Conservation (phyloP, 768 basidiomycete species). For the Candolleomyces efflorescens region DNA sequence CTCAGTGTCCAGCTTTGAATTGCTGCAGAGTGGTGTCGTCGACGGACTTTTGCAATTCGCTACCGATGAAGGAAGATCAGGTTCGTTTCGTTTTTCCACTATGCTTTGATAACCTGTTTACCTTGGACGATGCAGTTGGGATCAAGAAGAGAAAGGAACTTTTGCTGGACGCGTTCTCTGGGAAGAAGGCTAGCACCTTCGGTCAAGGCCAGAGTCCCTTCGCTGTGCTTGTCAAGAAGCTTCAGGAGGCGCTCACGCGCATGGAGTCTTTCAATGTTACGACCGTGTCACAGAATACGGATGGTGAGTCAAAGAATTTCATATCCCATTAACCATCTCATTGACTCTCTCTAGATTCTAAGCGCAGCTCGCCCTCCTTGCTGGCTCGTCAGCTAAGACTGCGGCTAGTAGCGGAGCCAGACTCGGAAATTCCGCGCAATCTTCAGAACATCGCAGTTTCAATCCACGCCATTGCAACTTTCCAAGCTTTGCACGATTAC, state of each 20-base stretch:
- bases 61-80: conserved; percentile 56
- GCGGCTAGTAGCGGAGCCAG: conserved; percentile 84
- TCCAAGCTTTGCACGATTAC: conserved; percentile 96
- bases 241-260: conserved; percentile 92
- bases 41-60: conserved; percentile 83
- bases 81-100: conserved; percentile 32
- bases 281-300: conserved; percentile 77
- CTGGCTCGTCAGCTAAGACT: conserved; percentile 92
- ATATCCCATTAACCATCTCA: conserved; percentile 1
- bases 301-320: conserved; percentile 47
- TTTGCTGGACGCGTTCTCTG: conserved; percentile 73
- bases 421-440: conserved; percentile 81
- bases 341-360: conserved; percentile 56
- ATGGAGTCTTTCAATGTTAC: conserved; percentile 96
- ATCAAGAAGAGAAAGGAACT: conserved; percentile 68
- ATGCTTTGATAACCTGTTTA: neutral
- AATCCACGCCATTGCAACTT: conserved; percentile 97
- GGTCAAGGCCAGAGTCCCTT: conserved; percentile 54
- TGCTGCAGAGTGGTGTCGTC: conserved; percentile 90
- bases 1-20: conserved; percentile 92
- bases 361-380: conserved; percentile 84
- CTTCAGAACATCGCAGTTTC: conserved; percentile 92
- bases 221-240: conserved; percentile 82
- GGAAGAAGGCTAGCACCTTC: conserved; percentile 42
- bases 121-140: conserved; percentile 41